Conservation (phyloP, 345 rosid species). For the Camelina laxa region DNA sequence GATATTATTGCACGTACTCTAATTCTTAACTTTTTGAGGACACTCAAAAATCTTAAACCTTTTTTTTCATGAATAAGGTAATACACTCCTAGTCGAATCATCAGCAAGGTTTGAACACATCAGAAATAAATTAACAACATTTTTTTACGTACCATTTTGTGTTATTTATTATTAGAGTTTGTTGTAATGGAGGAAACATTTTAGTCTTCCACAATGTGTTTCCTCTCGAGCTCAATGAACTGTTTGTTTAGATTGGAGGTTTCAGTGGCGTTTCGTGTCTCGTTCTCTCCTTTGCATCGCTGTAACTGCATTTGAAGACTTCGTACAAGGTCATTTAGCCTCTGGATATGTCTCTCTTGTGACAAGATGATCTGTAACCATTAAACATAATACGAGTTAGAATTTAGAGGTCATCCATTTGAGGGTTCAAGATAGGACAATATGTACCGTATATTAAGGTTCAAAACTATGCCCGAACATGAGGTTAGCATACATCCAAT, state of each 20-base stretch:
- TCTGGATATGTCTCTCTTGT: slow-evolving; percentile 82
- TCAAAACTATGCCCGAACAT: background rate
- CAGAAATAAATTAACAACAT: slow-evolving; percentile 26
- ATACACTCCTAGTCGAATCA: background rate
- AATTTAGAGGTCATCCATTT: background rate
- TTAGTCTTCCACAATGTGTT: slow-evolving; percentile 64
- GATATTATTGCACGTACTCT: too few species aligned
- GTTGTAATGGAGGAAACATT: slow-evolving; percentile 4
- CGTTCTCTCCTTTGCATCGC: slow-evolving; percentile 58
- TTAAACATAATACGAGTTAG: background rate
- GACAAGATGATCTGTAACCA: slow-evolving; percentile 74
- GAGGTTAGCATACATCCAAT: background rate
- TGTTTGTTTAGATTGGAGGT: slow-evolving; percentile 46
- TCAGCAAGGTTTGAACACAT: background rate
- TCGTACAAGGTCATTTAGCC: slow-evolving; percentile 71
- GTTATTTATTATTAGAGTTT: slow-evolving; percentile 12
- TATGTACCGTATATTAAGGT: background rate
- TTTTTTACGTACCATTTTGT: slow-evolving; percentile 27
- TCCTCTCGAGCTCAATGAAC: slow-evolving; percentile 62
- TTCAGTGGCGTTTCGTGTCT: slow-evolving; percentile 49
- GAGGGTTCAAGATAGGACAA: background rate
- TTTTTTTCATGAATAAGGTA: slow-evolving; percentile 15
- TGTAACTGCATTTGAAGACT: slow-evolving; percentile 63
- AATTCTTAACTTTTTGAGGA: too few species aligned
- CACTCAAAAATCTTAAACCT: background rate